Evolutionary conservation across 129 eudicot species (phyloP).

Genomic region (Logfia minima): DNA sequence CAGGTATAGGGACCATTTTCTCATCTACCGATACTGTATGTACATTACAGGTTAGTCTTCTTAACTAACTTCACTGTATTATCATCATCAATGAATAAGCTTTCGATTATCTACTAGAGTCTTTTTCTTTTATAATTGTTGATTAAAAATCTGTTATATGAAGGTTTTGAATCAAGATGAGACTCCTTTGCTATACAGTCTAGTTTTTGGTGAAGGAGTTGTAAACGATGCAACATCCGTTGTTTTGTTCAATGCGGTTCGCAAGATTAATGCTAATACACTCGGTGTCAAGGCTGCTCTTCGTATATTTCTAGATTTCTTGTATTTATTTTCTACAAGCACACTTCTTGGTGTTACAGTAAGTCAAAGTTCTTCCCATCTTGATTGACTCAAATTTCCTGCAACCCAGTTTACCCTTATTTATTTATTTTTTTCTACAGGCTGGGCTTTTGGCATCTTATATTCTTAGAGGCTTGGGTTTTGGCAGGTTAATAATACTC

Average conservation of each 20-base stretch:
- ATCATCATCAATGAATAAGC: neutral
- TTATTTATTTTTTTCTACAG: conserved; percentile 38
- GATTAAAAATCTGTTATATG: neutral
- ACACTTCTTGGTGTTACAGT: conserved; percentile 79
- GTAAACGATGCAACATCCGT: conserved; percentile 97
- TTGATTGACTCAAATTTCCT: neutral
- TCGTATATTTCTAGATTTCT: conserved; percentile 51
- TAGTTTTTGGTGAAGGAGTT: conserved; percentile 97
- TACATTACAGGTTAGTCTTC: conserved; percentile 74
- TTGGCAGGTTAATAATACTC: conserved; percentile 57
- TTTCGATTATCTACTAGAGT: neutral
- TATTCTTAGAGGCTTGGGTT: conserved; percentile 80
- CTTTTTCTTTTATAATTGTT: neutral
- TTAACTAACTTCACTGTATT: neutral
- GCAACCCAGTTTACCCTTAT: neutral
- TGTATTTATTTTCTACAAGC: conserved; percentile 86
- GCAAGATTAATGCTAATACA: conserved; percentile 57
- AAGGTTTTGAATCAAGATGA: conserved; percentile 93
- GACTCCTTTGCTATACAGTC: conserved; percentile 93
- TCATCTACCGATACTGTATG: conserved; percentile 97
- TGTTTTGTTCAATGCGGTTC: conserved; percentile 90
- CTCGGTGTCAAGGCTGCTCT: conserved; percentile 58
- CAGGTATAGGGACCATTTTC: conserved; percentile 84
- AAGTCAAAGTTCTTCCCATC: conserved; percentile 20
- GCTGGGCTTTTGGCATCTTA: conserved; percentile 80